phyloP scores from a whole-genome alignment of 106 monocot genomes.

The Cymbidium sinense region DNA sequence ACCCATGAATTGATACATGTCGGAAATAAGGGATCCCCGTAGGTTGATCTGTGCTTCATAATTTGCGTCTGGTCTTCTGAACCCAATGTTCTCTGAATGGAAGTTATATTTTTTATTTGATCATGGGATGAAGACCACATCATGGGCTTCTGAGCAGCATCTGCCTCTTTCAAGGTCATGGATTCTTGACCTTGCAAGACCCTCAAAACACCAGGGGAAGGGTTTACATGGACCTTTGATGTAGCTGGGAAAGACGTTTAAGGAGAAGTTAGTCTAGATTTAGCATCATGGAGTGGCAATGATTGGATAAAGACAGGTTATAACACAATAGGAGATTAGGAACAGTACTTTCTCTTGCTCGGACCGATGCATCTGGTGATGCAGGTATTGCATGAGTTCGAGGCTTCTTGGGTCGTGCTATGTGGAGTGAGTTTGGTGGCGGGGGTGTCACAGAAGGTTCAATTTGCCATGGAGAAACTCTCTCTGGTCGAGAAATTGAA shows the following conservation, averaged over 20 bases:
- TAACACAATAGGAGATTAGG: neutral
- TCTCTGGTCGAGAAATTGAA: constrained; percentile 68
- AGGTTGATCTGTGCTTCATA: constrained; percentile 16
- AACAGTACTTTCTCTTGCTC: constrained; percentile 43
- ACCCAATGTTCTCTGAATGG: constrained; percentile 13
- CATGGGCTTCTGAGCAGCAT: constrained; percentile 19
- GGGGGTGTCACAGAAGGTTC: constrained; percentile 68
- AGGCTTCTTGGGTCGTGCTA: constrained; percentile 61
- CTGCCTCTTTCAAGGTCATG: constrained; percentile 41
- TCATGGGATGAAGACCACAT: constrained; percentile 18
- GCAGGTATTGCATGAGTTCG: constrained; percentile 28
- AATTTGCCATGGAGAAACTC: constrained; percentile 92
- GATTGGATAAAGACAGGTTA: neutral
- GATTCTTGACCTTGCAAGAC: constrained; percentile 61
- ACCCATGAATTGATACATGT: constrained; percentile 9
- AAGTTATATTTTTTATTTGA: constrained; percentile 14
- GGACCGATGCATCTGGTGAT: constrained; percentile 48
- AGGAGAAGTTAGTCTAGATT: neutral
- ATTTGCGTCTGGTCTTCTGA: constrained; percentile 21
- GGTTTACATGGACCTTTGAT: constrained; percentile 31
- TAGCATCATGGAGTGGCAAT: neutral
- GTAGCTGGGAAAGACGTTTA: constrained; percentile 13
- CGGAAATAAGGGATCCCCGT: constrained; percentile 21
- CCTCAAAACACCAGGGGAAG: constrained; percentile 26
- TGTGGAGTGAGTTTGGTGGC: constrained; percentile 40